Conservation (phyloP, 768 basidiomycete genomes). For the Russula vinacea region DNA sequence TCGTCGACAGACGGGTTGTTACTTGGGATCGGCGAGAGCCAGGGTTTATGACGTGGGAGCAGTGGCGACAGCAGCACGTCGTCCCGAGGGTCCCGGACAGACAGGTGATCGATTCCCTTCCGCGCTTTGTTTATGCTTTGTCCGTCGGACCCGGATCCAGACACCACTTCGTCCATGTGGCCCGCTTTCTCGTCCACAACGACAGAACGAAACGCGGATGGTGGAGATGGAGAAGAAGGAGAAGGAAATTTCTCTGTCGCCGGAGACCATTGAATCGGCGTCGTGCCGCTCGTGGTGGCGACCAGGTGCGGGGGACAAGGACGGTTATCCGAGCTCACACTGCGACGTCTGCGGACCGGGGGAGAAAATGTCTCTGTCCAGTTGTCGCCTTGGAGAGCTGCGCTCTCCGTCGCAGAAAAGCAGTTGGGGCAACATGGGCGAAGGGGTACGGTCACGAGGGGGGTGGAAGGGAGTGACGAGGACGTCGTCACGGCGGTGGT, state of each 20-base stretch:
- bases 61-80: constrained; percentile 18
- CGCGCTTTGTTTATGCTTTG: not conserved
- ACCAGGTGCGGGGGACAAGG: constrained; percentile 20
- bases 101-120: constrained; percentile 5
- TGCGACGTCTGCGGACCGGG: constrained; percentile 59
- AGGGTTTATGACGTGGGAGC: constrained; percentile 10
- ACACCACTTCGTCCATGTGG: not conserved
- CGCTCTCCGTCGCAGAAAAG: constrained; percentile 55
- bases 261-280: constrained; percentile 27
- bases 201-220: constrained; percentile 15
- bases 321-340: constrained; percentile 33
- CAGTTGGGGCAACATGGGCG: constrained; percentile 71
- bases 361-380: constrained; percentile 65
- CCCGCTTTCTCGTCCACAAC: constrained; percentile 18
- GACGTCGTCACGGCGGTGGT: constrained; percentile 7
- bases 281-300: constrained; percentile 11
- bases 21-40: constrained; percentile 28
- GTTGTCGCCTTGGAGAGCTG: constrained; percentile 49
- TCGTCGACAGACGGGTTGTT: constrained; percentile 24
- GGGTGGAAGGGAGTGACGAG: constrained; percentile 27
- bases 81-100: constrained; percentile 9
- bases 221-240: constrained; percentile 19
- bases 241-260: constrained; percentile 19
- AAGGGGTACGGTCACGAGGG: constrained; percentile 57
- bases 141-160: not conserved